A percentile compares a stretch with the other conserved stretches of the same genome.
Conservation (phyloP, 1,284 basidiomycete species). For the Heliocybe sulcata region DNA sequence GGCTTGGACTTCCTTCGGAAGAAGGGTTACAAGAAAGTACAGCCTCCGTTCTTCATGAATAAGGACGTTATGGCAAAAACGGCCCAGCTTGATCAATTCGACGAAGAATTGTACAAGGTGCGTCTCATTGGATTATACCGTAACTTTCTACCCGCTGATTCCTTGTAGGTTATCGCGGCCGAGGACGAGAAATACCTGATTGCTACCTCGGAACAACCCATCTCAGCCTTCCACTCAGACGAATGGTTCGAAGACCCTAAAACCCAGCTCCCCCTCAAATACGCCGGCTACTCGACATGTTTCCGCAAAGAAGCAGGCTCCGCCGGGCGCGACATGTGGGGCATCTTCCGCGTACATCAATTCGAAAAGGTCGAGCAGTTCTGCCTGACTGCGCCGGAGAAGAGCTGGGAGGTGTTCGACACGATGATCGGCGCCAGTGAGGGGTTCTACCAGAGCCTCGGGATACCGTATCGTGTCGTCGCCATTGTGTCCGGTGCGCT, state of each 20-base stretch:
- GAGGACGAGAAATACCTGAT: conserved; percentile 99
- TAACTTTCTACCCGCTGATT: neutral
- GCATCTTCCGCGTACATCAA: conserved; percentile 99
- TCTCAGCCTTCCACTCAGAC: conserved; percentile 91
- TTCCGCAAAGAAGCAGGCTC: conserved; percentile 99
- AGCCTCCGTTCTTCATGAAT: conserved; percentile 98
- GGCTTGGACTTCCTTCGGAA: conserved; percentile 90
- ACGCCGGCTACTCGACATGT: conserved; percentile 87
- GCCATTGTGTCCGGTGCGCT: conserved; percentile 96
- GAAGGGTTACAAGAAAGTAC: conserved; percentile 87
- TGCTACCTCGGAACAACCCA: conserved; percentile 97
- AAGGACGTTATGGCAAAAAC: conserved; percentile 97
- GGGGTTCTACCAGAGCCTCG: conserved; percentile 94
- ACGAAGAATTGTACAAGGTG: conserved; percentile 97
- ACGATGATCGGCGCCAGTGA: conserved; percentile 86
- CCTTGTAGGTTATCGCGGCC: conserved; percentile 68
- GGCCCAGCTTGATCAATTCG: conserved; percentile 95
- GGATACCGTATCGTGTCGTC: conserved; percentile 87
- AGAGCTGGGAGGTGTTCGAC: conserved; percentile 94
- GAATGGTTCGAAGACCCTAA: conserved; percentile 97
- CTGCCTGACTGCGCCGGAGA: conserved; percentile 89
- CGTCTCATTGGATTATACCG: neutral
- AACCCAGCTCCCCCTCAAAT: conserved; percentile 84
- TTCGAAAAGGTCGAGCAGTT: conserved; percentile 99
- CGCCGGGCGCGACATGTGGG: conserved; percentile 98